Evolutionary conservation across 2,329 filamentous ascomycete genomes (phyloP), one percentile per base, ranked within the genome.

Genomic region (Verticillium tricorpus): DNA sequence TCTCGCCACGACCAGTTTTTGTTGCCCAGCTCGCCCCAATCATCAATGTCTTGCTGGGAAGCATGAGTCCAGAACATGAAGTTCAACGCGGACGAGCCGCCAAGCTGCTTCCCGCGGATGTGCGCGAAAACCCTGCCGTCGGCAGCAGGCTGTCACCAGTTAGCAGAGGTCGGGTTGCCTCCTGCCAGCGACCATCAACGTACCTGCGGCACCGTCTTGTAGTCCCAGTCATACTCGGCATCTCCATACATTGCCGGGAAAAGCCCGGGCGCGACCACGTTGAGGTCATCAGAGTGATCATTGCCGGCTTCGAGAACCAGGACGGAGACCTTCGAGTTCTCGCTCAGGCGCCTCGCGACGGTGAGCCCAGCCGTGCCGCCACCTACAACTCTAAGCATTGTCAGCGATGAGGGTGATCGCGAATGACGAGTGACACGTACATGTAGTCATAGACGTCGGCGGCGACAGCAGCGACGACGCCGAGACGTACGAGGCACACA

Each of bases 11-110:
- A 76, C 86, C 86, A 89, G 2, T 84, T 85, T 1, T 66, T 61
- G 65, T 88, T 88, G 0, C 85, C 85, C 11, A 89, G 71, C 34
- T 75, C 71, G 56, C 79, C 80, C 85, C 85, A 89, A 0, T 77
- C 78, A 70, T 88, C 80, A 56, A 84, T 82, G 55, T 85, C 82
- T 39, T 75, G 75, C 39, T 68, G 72, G 57, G 74, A 76, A 7
- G 77, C 81, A 35, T 80, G 76, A 60, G 78, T 78, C 75, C 78
- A 79, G 57, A 84, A 81, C 81, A 86, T 83, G 64, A 82, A 84
- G 65, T 88, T 87, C 57, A 88, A 77, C 0, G 82, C 82, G 17
- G 80, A 84, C 7, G 86, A 86, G 7, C 88, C 89, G 19, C 89
- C 89, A 0, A 91, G 77, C 22, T 61, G 59, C 52, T 66, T 66